phyloP scores from a whole-genome alignment of 2,329 filamentous ascomycete species.

The Sarocladium kiliense region DNA sequence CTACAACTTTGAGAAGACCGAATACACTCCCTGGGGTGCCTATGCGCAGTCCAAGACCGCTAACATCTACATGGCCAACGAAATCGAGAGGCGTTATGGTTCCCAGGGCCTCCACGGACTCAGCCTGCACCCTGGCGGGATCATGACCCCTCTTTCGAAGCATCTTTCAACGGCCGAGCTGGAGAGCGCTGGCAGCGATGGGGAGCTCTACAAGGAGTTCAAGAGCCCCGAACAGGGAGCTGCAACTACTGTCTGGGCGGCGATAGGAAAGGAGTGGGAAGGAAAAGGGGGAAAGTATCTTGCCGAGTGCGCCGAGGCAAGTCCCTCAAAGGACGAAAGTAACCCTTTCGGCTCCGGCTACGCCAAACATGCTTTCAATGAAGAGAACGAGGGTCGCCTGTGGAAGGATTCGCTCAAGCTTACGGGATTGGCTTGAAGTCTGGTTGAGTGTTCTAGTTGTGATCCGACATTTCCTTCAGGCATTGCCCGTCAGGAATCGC shows the following conservation, averaged over 20 bases:
- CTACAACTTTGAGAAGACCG: conserved; percentile 18
- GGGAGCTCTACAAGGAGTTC: background rate
- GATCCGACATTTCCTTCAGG: no score
- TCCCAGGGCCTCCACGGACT: conserved; percentile 34
- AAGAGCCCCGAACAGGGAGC: background rate
- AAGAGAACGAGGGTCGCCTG: background rate
- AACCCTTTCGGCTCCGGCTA: background rate
- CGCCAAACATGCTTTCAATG: conserved; percentile 33
- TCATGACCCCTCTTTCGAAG: background rate
- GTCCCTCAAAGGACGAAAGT: background rate
- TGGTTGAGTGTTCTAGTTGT: no score
- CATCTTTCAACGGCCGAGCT: background rate
- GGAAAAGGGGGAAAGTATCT: background rate
- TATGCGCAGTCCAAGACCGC: conserved; percentile 48
- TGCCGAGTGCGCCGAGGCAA: background rate
- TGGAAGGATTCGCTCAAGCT: background rate
- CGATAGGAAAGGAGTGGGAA: background rate
- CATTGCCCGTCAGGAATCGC: no score
- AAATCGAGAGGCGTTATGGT: conserved; percentile 45
- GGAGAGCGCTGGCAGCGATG: background rate
- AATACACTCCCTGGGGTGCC: conserved; percentile 24
- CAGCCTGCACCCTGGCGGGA: conserved; percentile 16
- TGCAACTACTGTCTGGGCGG: background rate
- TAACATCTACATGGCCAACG: conserved; percentile 44
- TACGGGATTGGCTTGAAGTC: no score